Evolutionary conservation across 1,139 yeast genomes (phyloP).

Genomic region (Yamadazyma oceani): DNA sequence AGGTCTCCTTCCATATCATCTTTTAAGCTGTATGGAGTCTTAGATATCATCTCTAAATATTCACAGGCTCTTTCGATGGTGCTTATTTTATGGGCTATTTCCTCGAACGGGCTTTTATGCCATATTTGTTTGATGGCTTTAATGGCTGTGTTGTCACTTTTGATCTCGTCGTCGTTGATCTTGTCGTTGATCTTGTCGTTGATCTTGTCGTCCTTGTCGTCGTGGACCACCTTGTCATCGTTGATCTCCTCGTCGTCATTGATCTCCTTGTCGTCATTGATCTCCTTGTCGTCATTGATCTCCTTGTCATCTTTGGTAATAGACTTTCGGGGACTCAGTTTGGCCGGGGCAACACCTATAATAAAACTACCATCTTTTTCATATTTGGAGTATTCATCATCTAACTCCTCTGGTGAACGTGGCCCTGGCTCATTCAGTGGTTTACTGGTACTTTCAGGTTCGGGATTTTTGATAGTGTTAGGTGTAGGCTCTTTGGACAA

Average conservation of each 20-base stretch:
- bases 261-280: background rate
- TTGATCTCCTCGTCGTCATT: background rate
- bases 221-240: background rate
- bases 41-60: slow-evolving; percentile 28
- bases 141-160: background rate
- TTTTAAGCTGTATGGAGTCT: slow-evolving; percentile 31
- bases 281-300: background rate
- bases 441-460: too few species aligned
- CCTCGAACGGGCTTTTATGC: slow-evolving; percentile 9
- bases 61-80: slow-evolving; percentile 41
- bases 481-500: slow-evolving; percentile 1
- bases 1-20: slow-evolving; percentile 66
- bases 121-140: slow-evolving; percentile 1
- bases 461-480: too few species aligned
- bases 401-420: too few species aligned
- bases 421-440: too few species aligned
- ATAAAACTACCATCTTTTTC: slow-evolving; percentile 11
- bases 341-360: slow-evolving; percentile 11
- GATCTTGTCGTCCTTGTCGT: too few species aligned
- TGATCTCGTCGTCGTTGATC: background rate
- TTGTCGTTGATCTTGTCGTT: background rate
- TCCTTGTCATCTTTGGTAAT: background rate
- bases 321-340: slow-evolving; percentile 1
- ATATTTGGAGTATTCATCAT: slow-evolving; percentile 5
- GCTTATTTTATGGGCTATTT: slow-evolving; percentile 26